phyloP scores from a whole-genome alignment of 2,329 filamentous ascomycete species.

The Raffaelea deltoideospora region DNA sequence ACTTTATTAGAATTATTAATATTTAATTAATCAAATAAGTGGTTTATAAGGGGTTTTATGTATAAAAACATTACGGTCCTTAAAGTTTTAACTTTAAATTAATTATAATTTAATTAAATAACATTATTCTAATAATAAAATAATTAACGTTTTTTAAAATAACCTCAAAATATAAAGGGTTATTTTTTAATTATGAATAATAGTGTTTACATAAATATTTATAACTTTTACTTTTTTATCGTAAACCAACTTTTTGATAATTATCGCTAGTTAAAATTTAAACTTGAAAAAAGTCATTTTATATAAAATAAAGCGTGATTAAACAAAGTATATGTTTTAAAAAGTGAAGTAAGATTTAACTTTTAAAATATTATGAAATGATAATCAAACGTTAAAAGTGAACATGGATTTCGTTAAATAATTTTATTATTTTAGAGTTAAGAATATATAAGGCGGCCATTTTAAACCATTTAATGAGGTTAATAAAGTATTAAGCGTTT shows the following conservation, averaged over 20 bases:
- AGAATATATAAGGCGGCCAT: no score
- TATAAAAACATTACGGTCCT: no score
- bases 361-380: background rate
- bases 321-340: background rate
- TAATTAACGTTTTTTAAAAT: background rate
- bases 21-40: no score
- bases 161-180: background rate
- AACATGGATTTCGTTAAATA: no score
- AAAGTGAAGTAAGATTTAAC: no score
- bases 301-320: background rate
- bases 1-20: no score
- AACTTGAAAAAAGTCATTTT: background rate
- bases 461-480: no score
- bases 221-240: background rate
- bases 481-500: no score
- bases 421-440: no score
- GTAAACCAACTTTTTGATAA: background rate
- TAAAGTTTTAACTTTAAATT: no score
- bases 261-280: background rate
- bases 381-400: no score
- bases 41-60: no score
- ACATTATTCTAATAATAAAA: background rate
- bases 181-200: background rate
- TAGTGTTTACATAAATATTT: background rate
- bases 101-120: background rate